These are phyloP conservation scores for Rhizoclosmatium hyalinum DNA, from an alignment of 371 early-diverging fungal genomes.

Conservation along the genomic window DNA sequence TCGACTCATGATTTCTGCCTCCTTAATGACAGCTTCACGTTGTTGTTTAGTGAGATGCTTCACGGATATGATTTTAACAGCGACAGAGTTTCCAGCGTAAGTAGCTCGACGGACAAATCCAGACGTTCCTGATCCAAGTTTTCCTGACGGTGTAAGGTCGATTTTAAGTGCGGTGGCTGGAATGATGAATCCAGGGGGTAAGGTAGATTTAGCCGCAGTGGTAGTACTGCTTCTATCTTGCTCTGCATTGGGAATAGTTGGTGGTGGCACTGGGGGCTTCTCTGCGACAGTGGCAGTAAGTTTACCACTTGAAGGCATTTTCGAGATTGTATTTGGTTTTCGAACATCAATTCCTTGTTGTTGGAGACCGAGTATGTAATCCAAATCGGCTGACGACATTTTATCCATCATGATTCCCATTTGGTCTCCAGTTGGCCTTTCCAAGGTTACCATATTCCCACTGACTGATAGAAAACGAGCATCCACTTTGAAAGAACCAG, in stretches of 20 bases:
- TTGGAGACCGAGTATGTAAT: slow-evolving; percentile 19
- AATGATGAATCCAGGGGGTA: slow-evolving; percentile 30
- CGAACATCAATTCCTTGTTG: slow-evolving; percentile 30
- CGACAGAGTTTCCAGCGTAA: slow-evolving; percentile 18
- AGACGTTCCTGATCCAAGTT: slow-evolving; percentile 26
- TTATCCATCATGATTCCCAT: slow-evolving; percentile 34
- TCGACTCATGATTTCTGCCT: slow-evolving; percentile 31
- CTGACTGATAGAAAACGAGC: slow-evolving; percentile 9
- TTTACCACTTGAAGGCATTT: background rate
- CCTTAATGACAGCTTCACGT: slow-evolving; percentile 31
- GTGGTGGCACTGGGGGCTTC: background rate
- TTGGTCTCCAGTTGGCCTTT: slow-evolving; percentile 23
- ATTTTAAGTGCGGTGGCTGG: slow-evolving; percentile 26
- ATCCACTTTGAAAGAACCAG: slow-evolving; percentile 30
- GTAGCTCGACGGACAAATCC: slow-evolving; percentile 23
- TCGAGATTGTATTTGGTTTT: background rate
- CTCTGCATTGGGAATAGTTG: background rate
- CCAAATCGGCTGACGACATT: slow-evolving; percentile 30
- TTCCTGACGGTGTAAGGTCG: slow-evolving; percentile 24
- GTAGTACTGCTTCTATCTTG: background rate
- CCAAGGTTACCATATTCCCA: slow-evolving; percentile 25
- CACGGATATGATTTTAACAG: slow-evolving; percentile 27
- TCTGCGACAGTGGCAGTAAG: background rate
- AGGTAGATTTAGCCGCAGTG: slow-evolving; percentile 14
- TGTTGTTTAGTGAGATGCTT: slow-evolving; percentile 25